Conservation (phyloP, 495 filamentous ascomycete species). For the Aspergillus olivimuriae region DNA sequence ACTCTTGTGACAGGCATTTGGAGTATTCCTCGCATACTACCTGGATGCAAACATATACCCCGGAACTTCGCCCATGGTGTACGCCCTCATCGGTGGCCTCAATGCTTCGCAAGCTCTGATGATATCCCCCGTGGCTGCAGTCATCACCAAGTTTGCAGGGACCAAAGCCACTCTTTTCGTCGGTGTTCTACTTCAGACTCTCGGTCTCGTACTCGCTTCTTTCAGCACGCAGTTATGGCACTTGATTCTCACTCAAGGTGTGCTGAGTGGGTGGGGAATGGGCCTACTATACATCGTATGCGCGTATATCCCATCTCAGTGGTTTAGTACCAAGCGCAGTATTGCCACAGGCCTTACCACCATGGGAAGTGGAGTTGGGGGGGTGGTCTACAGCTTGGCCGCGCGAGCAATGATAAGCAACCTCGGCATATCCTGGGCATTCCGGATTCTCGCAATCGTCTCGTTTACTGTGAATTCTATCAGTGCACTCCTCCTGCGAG, state of each 20-base stretch:
- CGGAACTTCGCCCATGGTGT: constrained; percentile 46
- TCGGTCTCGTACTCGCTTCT: constrained; percentile 51
- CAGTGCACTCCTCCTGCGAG: constrained; percentile 53
- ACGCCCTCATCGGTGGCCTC: constrained; percentile 63
- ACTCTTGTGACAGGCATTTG: too few relatives aligned
- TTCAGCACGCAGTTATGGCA: constrained; percentile 60
- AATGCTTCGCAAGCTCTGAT: constrained; percentile 52
- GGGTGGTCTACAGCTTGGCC: constrained; percentile 46
- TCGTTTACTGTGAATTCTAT: constrained; percentile 51
- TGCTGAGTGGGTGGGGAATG: constrained; percentile 65
- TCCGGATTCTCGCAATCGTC: constrained; percentile 60
- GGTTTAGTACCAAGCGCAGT: constrained; percentile 47
- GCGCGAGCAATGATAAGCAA: constrained; percentile 40
- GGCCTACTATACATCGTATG: constrained; percentile 64
- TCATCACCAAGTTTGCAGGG: constrained; percentile 41
- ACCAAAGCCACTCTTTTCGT: constrained; percentile 45
- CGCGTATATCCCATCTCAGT: constrained; percentile 57
- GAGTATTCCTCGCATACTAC: constrained; percentile 63
- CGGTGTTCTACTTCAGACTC: constrained; percentile 47
- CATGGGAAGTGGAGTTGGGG: constrained; percentile 62
- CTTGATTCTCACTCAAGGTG: constrained; percentile 62
- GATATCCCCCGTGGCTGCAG: constrained; percentile 52
- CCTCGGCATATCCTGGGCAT: constrained; percentile 57
- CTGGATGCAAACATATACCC: constrained; percentile 47
- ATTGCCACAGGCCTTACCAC: constrained; percentile 67